A percentile compares a stretch with the other conserved stretches of the same genome.
phyloP scores from a whole-genome alignment of 1,284 basidiomycete species.

The Pholiota adiposa region DNA sequence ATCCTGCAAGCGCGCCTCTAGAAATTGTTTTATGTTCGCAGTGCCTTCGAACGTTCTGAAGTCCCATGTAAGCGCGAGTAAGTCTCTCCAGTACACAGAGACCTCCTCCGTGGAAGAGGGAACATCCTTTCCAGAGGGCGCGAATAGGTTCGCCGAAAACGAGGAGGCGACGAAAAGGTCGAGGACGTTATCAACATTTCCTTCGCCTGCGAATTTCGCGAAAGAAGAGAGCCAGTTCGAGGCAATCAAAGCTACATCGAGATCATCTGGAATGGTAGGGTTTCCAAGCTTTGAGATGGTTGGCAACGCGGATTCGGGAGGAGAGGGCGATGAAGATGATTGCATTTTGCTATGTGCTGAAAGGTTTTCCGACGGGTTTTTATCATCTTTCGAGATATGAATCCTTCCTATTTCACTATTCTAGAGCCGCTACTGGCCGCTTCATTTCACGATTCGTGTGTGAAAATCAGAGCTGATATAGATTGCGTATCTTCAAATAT shows the following conservation, averaged over 20 bases:
- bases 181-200: conserved; percentile 41
- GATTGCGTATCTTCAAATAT: too few species aligned
- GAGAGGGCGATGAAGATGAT: background rate
- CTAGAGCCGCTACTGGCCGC: background rate
- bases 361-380: background rate
- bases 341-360: conserved; percentile 9
- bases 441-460: background rate
- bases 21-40: conserved; percentile 44
- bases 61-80: conserved; percentile 65
- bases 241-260: conserved; percentile 44
- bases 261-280: conserved; percentile 26
- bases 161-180: conserved; percentile 45
- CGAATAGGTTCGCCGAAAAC: conserved; percentile 28
- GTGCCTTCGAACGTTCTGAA: conserved; percentile 61
- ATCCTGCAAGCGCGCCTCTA: conserved; percentile 44
- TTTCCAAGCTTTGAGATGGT: conserved; percentile 26
- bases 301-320: conserved; percentile 22
- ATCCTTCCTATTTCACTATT: background rate
- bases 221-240: conserved; percentile 50
- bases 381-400: background rate
- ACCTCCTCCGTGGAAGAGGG: conserved; percentile 15
- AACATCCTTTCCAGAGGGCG: conserved; percentile 9
- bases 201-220: conserved; percentile 31
- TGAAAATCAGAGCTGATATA: background rate
- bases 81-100: conserved; percentile 54